These are phyloP conservation scores for Dactylonectria macrodidyma DNA, from an alignment of 2,329 filamentous ascomycete genomes.

Conservation along the genomic window DNA sequence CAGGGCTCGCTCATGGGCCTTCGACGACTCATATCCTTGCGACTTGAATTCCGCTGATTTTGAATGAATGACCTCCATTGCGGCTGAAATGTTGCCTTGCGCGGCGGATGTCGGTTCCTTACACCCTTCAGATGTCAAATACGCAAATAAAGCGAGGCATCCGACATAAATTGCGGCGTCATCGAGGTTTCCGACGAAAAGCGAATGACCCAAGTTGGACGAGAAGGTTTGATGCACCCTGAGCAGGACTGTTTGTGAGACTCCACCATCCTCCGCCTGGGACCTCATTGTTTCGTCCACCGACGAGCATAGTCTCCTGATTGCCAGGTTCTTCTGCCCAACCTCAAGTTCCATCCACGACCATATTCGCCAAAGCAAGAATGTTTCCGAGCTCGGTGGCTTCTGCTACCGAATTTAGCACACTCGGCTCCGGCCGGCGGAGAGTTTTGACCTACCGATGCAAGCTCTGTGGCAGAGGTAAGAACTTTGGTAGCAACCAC, in stretches of 20 bases:
- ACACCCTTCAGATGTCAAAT: conserved; percentile 66
- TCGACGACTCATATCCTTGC: conserved; percentile 51
- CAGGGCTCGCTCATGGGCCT: conserved; percentile 74
- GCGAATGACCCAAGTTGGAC: conserved; percentile 67
- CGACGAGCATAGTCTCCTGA: conserved; percentile 58
- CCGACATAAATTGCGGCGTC: conserved; percentile 72
- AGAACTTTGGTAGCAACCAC: conserved; percentile 76
- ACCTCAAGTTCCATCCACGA: conserved; percentile 75
- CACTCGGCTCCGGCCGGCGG: neutral
- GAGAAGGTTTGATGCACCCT: conserved; percentile 68
- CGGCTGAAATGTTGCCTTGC: conserved; percentile 71
- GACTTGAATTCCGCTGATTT: conserved; percentile 61
- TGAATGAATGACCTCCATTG: conserved; percentile 58
- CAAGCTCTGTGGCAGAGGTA: conserved; percentile 69
- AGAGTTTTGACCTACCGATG: conserved; percentile 46
- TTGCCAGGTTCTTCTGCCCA: conserved; percentile 52
- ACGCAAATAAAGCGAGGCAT: conserved; percentile 76
- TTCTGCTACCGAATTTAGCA: conserved; percentile 39
- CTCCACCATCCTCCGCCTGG: conserved; percentile 30
- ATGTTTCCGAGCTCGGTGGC: conserved; percentile 36
- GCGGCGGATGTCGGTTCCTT: conserved; percentile 60
- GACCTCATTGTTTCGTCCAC: conserved; percentile 50
- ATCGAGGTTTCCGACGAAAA: conserved; percentile 64
- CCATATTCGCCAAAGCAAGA: conserved; percentile 72
- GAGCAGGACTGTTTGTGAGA: conserved; percentile 61